These are phyloP conservation scores for Podosphaera leucotricha DNA, from an alignment of 2,329 filamentous ascomycete genomes.

Conservation along the genomic window DNA sequence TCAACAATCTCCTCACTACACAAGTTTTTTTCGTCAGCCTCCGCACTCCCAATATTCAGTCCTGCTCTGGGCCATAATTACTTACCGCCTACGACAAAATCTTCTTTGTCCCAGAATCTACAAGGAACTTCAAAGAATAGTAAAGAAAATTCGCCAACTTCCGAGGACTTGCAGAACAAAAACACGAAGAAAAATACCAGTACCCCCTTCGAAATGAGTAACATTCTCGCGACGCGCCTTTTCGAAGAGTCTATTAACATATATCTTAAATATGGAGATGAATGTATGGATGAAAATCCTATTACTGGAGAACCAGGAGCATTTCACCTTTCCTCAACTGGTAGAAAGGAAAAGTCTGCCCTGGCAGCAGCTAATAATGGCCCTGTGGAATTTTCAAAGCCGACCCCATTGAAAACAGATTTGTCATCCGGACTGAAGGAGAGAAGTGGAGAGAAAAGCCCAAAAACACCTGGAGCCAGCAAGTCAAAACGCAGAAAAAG, in stretches of 20 bases:
- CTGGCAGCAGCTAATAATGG: conserved; percentile 4
- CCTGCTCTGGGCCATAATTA: conserved; percentile 24
- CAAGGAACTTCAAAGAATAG: conserved; percentile 7
- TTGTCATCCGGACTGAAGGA: conserved; percentile 11
- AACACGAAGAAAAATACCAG: conserved; percentile 6
- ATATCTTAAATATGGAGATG: conserved; percentile 34
- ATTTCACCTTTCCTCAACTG: conserved; percentile 39
- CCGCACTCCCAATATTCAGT: conserved; percentile 21
- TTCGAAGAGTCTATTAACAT: conserved; percentile 33
- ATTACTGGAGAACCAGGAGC: conserved; percentile 42
- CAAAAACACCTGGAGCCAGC: conserved; percentile 13
- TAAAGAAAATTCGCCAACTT: conserved; percentile 19
- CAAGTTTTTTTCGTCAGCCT: conserved; percentile 15
- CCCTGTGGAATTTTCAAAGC: conserved; percentile 4
- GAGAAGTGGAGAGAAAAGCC: conserved; percentile 13
- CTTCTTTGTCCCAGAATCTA: conserved; percentile 7
- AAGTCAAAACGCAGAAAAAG: conserved; percentile 20
- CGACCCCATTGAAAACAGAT: conserved; percentile 9
- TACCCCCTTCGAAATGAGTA: conserved; percentile 7
- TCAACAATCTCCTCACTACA: conserved; percentile 13
- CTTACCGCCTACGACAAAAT: conserved; percentile 8
- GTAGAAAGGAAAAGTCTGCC: conserved; percentile 18
- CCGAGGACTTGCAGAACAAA: conserved; percentile 15
- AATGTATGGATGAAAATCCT: conserved; percentile 44
- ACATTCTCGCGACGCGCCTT: conserved; percentile 11